Percentiles rank a stretch among this genome's conserved stretches.
These are phyloP conservation scores for Eucalyptus microcorys DNA, from an alignment of 345 rosid species.

Conservation along the genomic window DNA sequence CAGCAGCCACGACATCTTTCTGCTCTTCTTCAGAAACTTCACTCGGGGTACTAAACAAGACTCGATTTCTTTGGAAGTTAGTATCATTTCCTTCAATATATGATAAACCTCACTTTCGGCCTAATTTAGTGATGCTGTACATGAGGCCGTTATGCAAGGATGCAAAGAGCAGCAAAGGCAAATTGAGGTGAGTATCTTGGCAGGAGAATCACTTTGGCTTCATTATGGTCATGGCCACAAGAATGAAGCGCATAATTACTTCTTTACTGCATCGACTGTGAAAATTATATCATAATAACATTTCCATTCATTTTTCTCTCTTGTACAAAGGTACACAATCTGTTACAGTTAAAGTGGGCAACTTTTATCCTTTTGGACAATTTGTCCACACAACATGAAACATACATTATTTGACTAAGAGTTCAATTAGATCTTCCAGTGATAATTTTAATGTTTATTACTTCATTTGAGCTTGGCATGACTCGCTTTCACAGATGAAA, in stretches of 20 bases:
- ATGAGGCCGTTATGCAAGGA: conserved; percentile 74
- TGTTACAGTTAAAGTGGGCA: not conserved
- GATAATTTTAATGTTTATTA: not conserved
- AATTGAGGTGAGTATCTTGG: conserved; percentile 50
- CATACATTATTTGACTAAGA: not conserved
- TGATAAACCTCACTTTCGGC: not conserved
- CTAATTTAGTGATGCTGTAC: conserved; percentile 67
- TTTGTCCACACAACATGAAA: not conserved
- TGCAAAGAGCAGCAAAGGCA: conserved; percentile 98
- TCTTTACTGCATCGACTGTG: not conserved
- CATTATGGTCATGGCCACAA: not conserved
- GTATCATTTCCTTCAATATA: not conserved
- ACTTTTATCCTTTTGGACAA: not conserved
- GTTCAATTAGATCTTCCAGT: not conserved
- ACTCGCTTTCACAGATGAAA: conserved; percentile 52
- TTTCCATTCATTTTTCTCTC: not conserved
- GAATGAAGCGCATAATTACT: not conserved
- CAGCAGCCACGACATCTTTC: conserved; percentile 89
- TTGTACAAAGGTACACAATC: not conserved
- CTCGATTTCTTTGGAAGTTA: not conserved
- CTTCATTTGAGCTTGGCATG: not conserved
- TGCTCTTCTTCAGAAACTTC: conserved; percentile 92
- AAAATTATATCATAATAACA: not conserved
- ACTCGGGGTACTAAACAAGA: conserved; percentile 52
- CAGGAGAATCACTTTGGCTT: not conserved